These are phyloP conservation scores for Trichosporon sp. DNA, from an alignment of 1,284 basidiomycete genomes.

Conservation along the genomic window DNA sequence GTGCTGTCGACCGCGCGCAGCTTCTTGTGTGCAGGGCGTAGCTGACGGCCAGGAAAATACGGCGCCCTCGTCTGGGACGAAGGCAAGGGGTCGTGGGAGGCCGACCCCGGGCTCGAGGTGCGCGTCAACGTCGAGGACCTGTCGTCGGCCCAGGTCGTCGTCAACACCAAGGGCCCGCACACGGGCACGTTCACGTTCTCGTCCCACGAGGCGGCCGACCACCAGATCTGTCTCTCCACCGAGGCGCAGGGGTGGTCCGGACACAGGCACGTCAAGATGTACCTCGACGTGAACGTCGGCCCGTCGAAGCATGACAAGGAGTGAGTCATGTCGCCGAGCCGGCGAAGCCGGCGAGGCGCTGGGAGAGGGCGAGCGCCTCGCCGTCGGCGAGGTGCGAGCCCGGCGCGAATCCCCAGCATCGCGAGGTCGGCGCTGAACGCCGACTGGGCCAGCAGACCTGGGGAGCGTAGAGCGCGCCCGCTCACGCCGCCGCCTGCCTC, in stretches of 20 bases:
- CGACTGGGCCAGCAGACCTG: too few relatives aligned
- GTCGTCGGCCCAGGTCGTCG: conserved; percentile 53
- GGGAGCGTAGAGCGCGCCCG: too few relatives aligned
- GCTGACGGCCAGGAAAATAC: conserved; percentile 67
- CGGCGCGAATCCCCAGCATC: too few relatives aligned
- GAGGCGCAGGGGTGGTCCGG: conserved; percentile 78
- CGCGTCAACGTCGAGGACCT: conserved; percentile 73
- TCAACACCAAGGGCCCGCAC: conserved; percentile 79
- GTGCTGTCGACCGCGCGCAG: too few relatives aligned
- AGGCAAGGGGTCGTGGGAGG: conserved; percentile 61
- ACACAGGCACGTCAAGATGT: conserved; percentile 83
- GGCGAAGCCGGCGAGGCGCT: neutral
- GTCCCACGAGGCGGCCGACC: conserved; percentile 92
- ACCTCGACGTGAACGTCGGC: conserved; percentile 90
- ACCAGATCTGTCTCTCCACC: conserved; percentile 89
- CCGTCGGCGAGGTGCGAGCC: too few relatives aligned
- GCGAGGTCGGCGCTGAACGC: too few relatives aligned
- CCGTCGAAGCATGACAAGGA: conserved; percentile 73
- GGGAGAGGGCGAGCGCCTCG: too few relatives aligned
- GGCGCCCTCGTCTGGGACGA: conserved; percentile 87
- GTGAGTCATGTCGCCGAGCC: conserved; percentile 49
- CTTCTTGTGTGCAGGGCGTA: neutral
- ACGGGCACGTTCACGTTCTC: conserved; percentile 96
- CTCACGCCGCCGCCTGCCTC: too few relatives aligned
- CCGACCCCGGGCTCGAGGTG: conserved; percentile 77